Conservation (phyloP, 179 eudicot species). For the Actinidia arguta region DNA sequence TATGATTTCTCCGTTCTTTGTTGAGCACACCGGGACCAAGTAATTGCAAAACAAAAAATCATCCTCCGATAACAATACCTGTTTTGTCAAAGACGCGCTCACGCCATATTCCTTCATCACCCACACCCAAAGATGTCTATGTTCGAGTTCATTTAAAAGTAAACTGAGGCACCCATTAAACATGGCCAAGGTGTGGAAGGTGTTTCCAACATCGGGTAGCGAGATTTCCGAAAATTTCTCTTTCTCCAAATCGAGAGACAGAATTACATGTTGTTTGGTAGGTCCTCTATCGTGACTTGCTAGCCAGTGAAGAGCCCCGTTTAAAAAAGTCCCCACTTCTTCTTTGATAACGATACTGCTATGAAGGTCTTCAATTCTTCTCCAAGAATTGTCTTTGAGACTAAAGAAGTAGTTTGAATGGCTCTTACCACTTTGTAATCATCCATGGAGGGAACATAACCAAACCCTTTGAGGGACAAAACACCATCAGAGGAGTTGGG, state of each 20-base stretch:
- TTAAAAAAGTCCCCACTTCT: not conserved
- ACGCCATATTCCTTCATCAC: not conserved
- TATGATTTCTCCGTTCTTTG: not conserved
- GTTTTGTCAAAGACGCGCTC: not conserved
- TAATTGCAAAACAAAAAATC: not conserved
- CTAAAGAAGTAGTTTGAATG: not conserved
- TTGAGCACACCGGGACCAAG: not conserved
- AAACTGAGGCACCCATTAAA: conserved; percentile 6
- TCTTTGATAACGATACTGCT: not conserved
- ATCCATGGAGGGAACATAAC: not conserved
- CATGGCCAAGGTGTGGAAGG: not conserved
- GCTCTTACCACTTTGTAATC: conserved; percentile 1
- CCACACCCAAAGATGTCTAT: not conserved
- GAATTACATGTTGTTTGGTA: not conserved
- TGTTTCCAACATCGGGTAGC: not conserved
- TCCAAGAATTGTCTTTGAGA: not conserved
- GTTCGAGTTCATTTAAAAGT: not conserved
- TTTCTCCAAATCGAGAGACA: not conserved
- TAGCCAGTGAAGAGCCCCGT: conserved; percentile 7
- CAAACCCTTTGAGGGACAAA: not conserved
- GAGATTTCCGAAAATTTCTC: not conserved
- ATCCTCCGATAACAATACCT: not conserved
- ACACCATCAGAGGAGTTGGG: not conserved
- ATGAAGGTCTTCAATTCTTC: not conserved
- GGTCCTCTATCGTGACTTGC: not conserved